phyloP scores from a whole-genome alignment of 2,329 filamentous ascomycete genomes.

The Hypoxylon sp. region DNA sequence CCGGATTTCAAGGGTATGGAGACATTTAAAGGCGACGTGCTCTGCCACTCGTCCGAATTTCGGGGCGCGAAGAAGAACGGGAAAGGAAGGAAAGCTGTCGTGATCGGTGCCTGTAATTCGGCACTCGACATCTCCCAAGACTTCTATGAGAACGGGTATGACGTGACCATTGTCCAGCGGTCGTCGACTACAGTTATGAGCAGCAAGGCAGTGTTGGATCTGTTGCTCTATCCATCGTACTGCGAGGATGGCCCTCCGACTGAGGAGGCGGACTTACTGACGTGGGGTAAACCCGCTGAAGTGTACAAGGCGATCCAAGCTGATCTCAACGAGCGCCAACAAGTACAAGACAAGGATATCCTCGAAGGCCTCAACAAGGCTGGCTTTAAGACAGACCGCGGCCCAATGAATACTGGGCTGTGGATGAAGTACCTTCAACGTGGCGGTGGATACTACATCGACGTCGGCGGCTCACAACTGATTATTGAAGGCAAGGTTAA shows the following conservation, averaged over 20 bases:
- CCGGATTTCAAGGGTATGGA: conserved; percentile 70
- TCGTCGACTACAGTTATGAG: conserved; percentile 70
- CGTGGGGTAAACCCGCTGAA: conserved; percentile 70
- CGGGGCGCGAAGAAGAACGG: conserved; percentile 59
- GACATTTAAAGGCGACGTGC: conserved; percentile 65
- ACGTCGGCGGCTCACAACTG: conserved; percentile 67
- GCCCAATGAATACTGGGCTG: conserved; percentile 68
- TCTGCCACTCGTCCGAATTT: conserved; percentile 71
- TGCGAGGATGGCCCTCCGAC: conserved; percentile 69
- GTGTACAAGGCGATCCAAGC: conserved; percentile 73
- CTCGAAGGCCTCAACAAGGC: conserved; percentile 67
- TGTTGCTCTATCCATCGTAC: conserved; percentile 67
- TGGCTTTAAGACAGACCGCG: conserved; percentile 72
- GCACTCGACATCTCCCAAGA: conserved; percentile 73
- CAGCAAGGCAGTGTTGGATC: conserved; percentile 64
- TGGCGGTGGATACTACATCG: conserved; percentile 74
- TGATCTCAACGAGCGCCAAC: conserved; percentile 58
- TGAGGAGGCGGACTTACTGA: conserved; percentile 76
- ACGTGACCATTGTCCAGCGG: conserved; percentile 73
- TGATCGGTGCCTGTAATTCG: conserved; percentile 72
- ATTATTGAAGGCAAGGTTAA: conserved; percentile 71
- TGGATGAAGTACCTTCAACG: conserved; percentile 73
- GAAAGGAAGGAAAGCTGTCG: conserved; percentile 66
- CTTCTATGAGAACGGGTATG: conserved; percentile 70
- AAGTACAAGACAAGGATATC: conserved; percentile 55